Evolutionary conservation across 176 grass and related monocot species (phyloP).

Genomic region (Luzula sylvatica): DNA sequence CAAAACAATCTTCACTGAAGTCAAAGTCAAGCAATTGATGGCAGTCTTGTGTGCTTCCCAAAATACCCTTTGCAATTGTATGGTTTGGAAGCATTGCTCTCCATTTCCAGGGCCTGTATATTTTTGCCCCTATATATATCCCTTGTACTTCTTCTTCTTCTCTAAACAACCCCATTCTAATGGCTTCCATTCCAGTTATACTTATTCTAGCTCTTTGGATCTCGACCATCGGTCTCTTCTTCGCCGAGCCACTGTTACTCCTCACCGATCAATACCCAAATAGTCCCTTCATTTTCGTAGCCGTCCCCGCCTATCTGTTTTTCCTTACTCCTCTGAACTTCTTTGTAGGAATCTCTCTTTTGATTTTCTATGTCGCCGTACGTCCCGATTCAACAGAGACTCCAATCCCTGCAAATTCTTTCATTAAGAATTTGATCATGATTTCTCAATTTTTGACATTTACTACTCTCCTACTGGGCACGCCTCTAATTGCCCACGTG

Average conservation of each 20-base stretch:
- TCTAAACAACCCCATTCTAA: too few relatives aligned
- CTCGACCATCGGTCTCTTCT: background rate
- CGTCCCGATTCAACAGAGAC: background rate
- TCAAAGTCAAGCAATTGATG: too few relatives aligned
- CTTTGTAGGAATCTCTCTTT: background rate
- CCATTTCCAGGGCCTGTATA: too few relatives aligned
- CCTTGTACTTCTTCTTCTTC: too few relatives aligned
- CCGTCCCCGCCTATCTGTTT: background rate
- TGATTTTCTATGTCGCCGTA: background rate
- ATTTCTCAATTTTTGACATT: background rate
- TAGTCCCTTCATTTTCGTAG: background rate
- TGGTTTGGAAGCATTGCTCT: too few relatives aligned
- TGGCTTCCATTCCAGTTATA: background rate
- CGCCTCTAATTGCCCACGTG: background rate
- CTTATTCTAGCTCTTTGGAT: background rate
- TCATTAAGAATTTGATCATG: background rate
- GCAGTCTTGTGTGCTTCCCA: too few relatives aligned
- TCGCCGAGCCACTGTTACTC: background rate
- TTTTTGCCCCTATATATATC: too few relatives aligned
- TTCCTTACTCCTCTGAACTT: background rate
- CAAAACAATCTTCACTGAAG: too few relatives aligned
- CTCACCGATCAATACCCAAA: background rate
- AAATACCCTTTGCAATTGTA: too few relatives aligned
- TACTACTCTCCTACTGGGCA: background rate
- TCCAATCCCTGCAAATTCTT: background rate